Evolutionary conservation across 2,329 filamentous ascomycete genomes (phyloP).

Genomic region (Fusarium tanahbumbuense): DNA sequence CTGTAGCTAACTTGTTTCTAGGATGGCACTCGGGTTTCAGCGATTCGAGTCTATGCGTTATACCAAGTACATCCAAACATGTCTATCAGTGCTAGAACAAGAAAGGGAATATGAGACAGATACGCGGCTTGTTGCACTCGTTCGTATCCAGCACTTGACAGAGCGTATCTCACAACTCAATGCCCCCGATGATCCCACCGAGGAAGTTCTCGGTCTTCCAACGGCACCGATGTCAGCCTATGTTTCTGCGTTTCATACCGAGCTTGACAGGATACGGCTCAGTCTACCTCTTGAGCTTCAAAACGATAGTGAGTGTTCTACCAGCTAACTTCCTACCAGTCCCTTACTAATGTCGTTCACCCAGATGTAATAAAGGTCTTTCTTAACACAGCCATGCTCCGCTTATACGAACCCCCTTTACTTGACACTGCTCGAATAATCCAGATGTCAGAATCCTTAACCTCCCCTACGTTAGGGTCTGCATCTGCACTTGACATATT

Average conservation of each 20-base stretch:
- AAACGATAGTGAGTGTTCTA: constrained; percentile 52
- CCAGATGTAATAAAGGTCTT: constrained; percentile 56
- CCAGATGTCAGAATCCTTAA: constrained; percentile 58
- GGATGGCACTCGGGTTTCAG: constrained; percentile 56
- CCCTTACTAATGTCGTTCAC: neutral
- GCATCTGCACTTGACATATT: constrained; percentile 62
- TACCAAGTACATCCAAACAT: constrained; percentile 64
- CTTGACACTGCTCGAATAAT: constrained; percentile 56
- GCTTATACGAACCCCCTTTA: constrained; percentile 61
- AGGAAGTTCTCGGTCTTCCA: constrained; percentile 51
- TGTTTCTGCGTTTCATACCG: constrained; percentile 58
- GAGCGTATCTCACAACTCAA: constrained; percentile 61
- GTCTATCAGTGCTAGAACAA: constrained; percentile 59
- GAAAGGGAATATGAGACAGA: constrained; percentile 61
- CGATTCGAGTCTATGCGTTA: constrained; percentile 63
- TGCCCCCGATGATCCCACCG: constrained; percentile 50
- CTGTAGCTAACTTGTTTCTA: constrained; percentile 38
- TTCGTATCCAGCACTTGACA: constrained; percentile 62
- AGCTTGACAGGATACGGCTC: constrained; percentile 57
- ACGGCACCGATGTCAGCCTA: constrained; percentile 59
- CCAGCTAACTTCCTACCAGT: accelerated
- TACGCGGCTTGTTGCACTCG: constrained; percentile 57
- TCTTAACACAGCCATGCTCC: constrained; percentile 55
- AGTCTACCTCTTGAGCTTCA: constrained; percentile 52
- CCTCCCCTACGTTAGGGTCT: constrained; percentile 51